Percentiles rank a stretch among this genome's conserved stretches.
Conservation (phyloP, 306 rosid species). For the Lupinus albus region DNA sequence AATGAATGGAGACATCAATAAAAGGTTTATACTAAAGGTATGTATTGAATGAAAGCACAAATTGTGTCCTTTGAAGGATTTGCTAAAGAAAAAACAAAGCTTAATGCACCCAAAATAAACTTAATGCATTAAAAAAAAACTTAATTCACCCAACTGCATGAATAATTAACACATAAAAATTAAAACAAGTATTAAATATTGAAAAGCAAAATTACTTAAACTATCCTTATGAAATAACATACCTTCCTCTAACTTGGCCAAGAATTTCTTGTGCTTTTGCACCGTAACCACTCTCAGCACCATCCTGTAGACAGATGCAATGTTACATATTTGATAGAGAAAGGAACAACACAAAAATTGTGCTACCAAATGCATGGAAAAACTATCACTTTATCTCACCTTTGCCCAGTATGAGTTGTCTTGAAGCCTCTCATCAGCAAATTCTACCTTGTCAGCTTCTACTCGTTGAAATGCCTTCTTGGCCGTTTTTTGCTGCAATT, state of each 20-base stretch:
- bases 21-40: constrained; percentile 3
- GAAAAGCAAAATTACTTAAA: not conserved
- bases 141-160: too few species aligned
- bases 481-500: constrained; percentile 65
- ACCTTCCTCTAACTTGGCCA: constrained; percentile 96
- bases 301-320: constrained; percentile 61
- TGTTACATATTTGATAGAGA: constrained; percentile 11
- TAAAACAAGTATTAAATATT: too few species aligned
- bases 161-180: too few species aligned
- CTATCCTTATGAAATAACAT: constrained; percentile 24
- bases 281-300: constrained; percentile 90
- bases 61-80: not conserved
- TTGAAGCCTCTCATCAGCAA: constrained; percentile 70
- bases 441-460: constrained; percentile 61
- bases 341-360: not conserved
- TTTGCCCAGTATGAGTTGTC: constrained; percentile 97
- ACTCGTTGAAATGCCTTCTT: constrained; percentile 79
- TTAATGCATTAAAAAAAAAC: too few species aligned
- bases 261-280: constrained; percentile 96
- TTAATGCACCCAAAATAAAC: too few species aligned
- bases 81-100: too few species aligned
- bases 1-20: not conserved
- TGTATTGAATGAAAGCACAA: not conserved
- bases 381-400: constrained; percentile 53
- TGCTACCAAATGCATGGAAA: constrained; percentile 11